Conservation (phyloP, 805 yeast genomes). For the Hanseniaspora hatyaiensis region DNA sequence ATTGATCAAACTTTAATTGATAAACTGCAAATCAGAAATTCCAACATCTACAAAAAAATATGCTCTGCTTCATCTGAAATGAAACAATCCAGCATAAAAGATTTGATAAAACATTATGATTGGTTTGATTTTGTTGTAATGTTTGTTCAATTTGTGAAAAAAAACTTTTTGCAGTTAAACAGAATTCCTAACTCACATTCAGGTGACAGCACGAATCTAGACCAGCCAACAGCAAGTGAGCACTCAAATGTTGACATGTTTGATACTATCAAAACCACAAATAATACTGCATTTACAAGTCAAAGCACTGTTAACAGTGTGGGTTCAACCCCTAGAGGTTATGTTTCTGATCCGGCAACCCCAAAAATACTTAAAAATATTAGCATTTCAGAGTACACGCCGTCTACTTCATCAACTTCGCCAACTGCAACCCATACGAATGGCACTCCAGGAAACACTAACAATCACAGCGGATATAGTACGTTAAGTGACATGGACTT, state of each 20-base stretch:
- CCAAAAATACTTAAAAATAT: not conserved
- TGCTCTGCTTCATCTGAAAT: no score
- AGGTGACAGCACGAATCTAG: not conserved
- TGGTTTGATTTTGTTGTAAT: conserved; percentile 79
- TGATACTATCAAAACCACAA: not conserved
- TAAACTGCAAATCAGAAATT: conserved; percentile 57
- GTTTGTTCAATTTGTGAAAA: conserved; percentile 47
- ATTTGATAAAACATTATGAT: conserved; percentile 59
- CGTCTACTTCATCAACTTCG: not conserved
- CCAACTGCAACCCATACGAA: not conserved
- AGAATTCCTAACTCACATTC: not conserved
- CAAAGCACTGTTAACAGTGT: conserved; percentile 10
- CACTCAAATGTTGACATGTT: no score
- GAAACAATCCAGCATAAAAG: conserved; percentile 36
- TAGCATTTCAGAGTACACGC: not conserved
- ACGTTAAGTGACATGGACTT: not conserved
- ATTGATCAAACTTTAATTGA: conserved; percentile 69
- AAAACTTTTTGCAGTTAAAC: conserved; percentile 10
- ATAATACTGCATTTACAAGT: not conserved
- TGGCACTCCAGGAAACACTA: no score
- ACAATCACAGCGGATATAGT: not conserved
- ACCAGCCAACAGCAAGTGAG: no score
- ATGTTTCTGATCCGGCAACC: conserved; percentile 8
- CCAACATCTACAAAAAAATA: conserved; percentile 11
- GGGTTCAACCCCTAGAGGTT: conserved; percentile 13